phyloP scores from a whole-genome alignment of 257 asterid species.

The Nicotiana sylvestris region DNA sequence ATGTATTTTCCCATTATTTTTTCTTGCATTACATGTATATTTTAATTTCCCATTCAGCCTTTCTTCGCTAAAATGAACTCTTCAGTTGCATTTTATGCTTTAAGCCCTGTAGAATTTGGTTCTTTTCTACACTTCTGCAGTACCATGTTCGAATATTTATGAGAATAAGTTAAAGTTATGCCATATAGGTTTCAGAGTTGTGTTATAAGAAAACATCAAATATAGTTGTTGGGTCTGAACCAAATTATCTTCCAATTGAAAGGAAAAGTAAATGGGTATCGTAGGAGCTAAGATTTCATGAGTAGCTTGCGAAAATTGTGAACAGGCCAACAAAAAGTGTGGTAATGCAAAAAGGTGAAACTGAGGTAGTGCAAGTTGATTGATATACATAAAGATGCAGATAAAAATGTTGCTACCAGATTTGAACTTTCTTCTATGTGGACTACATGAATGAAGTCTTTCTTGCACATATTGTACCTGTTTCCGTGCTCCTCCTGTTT shows the following conservation, averaged over 20 bases:
- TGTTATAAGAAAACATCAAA: not conserved
- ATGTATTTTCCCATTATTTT: too few species aligned
- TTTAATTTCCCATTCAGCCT: not conserved
- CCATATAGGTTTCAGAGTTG: not conserved
- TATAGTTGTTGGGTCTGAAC: not conserved
- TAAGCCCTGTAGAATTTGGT: not conserved
- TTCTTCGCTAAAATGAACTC: not conserved
- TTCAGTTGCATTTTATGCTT: not conserved
- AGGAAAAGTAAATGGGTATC: not conserved
- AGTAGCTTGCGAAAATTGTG: not conserved
- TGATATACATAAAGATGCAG: not conserved
- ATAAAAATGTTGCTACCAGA: not conserved
- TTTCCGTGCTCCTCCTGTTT: slow-evolving; percentile 4
- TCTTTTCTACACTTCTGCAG: not conserved
- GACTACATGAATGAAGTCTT: not conserved
- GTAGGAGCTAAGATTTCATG: not conserved
- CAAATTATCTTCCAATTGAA: not conserved
- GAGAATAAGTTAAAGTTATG: not conserved
- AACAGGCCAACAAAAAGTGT: not conserved
- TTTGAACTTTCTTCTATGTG: not conserved
- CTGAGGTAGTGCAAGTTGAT: not conserved
- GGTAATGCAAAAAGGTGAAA: not conserved
- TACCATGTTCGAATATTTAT: not conserved
- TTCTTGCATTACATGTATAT: too few species aligned
- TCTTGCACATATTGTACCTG: not conserved